Percentiles rank a stretch among this genome's conserved stretches.
Conservation (phyloP, 768 basidiomycete species). For the Clitopilus hobsonii region DNA sequence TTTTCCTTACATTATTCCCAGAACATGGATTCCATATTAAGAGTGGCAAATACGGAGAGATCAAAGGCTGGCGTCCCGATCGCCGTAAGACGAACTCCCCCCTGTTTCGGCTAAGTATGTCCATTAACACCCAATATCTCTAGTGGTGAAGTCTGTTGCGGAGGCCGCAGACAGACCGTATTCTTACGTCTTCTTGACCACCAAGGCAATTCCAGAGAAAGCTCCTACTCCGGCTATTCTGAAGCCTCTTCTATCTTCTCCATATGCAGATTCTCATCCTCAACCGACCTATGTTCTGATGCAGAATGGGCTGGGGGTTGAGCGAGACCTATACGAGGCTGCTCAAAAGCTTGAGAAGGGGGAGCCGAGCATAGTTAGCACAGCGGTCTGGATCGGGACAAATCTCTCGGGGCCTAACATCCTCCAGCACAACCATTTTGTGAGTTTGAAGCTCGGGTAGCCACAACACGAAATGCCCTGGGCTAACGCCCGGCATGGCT, state of each 20-base stretch:
- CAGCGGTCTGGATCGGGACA: constrained; percentile 50
- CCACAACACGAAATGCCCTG: neutral
- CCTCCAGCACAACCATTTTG: constrained; percentile 49
- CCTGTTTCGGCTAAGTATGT: neutral
- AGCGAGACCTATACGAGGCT: constrained; percentile 58
- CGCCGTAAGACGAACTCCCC: constrained; percentile 40
- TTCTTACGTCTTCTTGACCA: constrained; percentile 61
- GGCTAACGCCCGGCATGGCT: neutral
- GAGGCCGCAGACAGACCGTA: constrained; percentile 61
- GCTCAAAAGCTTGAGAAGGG: constrained; percentile 33
- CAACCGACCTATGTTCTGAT: constrained; percentile 60
- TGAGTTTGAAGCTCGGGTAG: constrained; percentile 23
- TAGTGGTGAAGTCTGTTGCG: constrained; percentile 54
- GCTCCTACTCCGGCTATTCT: constrained; percentile 52
- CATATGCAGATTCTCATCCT: constrained; percentile 38
- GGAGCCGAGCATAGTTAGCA: constrained; percentile 49
- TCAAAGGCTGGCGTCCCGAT: constrained; percentile 59
- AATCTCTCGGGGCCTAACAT: constrained; percentile 42
- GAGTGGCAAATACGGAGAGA: constrained; percentile 55
- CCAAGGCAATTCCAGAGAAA: constrained; percentile 70
- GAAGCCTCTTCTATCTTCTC: constrained; percentile 43
- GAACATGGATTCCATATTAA: constrained; percentile 51
- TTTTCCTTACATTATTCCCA: constrained; percentile 14
- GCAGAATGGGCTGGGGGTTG: constrained; percentile 73
- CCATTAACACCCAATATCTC: too few relatives aligned